Conservation (phyloP, 164 flowering plant species). For the Brasenia schreberi region DNA sequence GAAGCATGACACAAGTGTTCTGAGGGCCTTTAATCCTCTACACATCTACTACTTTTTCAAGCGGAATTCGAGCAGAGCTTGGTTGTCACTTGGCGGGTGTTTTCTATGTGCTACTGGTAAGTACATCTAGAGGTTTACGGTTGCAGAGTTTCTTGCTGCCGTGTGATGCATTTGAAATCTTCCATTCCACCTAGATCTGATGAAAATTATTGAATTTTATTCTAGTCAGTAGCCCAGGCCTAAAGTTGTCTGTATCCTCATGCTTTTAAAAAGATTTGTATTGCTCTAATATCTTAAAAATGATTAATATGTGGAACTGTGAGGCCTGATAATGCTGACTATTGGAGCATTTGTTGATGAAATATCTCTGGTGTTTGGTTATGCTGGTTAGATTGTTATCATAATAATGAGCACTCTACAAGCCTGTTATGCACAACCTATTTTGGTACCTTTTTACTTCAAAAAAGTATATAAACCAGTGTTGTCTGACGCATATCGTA, state of each 20-base stretch:
- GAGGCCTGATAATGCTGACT: background rate
- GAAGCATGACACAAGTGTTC: constrained; percentile 64
- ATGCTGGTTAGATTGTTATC: too few relatives aligned
- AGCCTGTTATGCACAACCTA: too few relatives aligned
- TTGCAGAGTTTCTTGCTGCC: background rate
- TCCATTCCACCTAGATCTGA: background rate
- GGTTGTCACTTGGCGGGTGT: constrained; percentile 94
- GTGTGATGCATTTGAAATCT: background rate
- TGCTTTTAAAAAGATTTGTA: background rate
- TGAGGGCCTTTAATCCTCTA: constrained; percentile 84
- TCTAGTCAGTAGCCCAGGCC: too few relatives aligned
- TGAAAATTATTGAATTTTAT: too few relatives aligned
- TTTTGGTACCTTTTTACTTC: too few relatives aligned
- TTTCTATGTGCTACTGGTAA: constrained; percentile 94
- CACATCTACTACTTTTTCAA: constrained; percentile 85
- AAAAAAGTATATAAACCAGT: too few relatives aligned
- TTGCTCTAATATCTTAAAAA: background rate
- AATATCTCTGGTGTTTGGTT: background rate
- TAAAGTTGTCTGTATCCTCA: background rate
- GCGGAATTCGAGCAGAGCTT: constrained; percentile 80
- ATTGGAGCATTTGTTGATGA: background rate
- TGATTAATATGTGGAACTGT: background rate
- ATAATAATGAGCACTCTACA: too few relatives aligned
- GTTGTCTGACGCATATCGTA: too few relatives aligned
- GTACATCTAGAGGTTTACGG: background rate